Evolutionary conservation across 495 filamentous ascomycete genomes (phyloP), one percentile per base, ranked within the genome.

Genomic region (Xeromyces bisporus): DNA sequence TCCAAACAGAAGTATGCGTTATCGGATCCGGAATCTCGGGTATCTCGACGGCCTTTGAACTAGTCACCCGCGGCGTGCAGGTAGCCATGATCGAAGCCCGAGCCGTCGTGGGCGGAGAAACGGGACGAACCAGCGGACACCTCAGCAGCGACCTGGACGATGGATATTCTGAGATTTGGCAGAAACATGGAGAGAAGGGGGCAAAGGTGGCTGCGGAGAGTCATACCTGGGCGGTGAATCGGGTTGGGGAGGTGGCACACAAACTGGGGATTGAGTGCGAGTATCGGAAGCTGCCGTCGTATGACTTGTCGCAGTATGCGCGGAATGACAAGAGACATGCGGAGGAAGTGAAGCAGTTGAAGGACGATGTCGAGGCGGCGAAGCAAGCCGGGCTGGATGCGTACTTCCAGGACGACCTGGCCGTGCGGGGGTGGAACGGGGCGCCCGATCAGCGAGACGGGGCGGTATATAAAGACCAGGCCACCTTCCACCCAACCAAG

Each of bases 11-110:
- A 29, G 47, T 69, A 1, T 56, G 52, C 42, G 50, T 75, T 29
- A 47, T 75, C 35, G 69, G 70, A 9, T 56, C 63, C 17, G 67
- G 70, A 18, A 72, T 71, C 30, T 46, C 66, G 6, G 70, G 69
- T 6, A 58, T 73, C 16, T 57, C 55, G 2, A 51, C 46, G 5
- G 66, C 69, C 2, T 70, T 70, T 32, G 67, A 73, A 40, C 56
- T 67, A 0, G 50, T 72, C 31, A 41, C 15, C n/a, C 55, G 62
- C 10, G 69, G 67, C 15, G 39, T 56, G 18, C 32, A 47, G 0
- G 66, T 71, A 3, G 50, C 51, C n/a, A 51, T 71, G 37, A 47
- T 71, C 24, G 69, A 73, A 33, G 67, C 69, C 3, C 58, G 67
- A 6, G 53, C 69, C 6, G 51, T 62, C 7, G 44, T 71, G 2